These are phyloP conservation scores for Lentinula novae-zelandiae DNA, from an alignment of 1,284 basidiomycete species.

Conservation along the genomic window DNA sequence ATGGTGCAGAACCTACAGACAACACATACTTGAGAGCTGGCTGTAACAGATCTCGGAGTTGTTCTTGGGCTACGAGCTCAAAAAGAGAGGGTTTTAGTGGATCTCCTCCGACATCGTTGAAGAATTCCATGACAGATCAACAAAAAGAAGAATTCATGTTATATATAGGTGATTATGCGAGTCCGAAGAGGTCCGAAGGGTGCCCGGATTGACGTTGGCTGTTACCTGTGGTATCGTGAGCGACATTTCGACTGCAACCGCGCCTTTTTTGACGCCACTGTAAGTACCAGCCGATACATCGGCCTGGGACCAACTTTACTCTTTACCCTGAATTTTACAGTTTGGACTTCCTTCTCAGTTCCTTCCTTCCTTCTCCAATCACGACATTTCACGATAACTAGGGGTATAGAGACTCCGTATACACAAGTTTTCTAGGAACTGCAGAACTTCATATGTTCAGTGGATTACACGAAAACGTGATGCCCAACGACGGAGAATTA, in stretches of 20 bases:
- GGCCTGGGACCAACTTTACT: neutral
- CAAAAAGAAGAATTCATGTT: neutral
- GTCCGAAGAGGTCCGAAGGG: neutral
- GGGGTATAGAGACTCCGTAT: neutral
- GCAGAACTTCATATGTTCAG: conserved; percentile 34
- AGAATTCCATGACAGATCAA: conserved; percentile 71
- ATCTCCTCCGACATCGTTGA: conserved; percentile 68
- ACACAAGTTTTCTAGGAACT: neutral
- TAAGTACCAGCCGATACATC: neutral
- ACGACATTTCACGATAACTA: neutral
- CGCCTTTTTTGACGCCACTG: neutral
- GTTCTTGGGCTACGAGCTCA: conserved; percentile 94
- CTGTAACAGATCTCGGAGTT: conserved; percentile 88
- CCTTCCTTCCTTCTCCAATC: neutral
- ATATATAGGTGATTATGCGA: neutral
- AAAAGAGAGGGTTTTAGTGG: conserved; percentile 88
- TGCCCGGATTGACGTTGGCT: neutral
- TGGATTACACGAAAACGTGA: conserved; percentile 50
- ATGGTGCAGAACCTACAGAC: conserved; percentile 52
- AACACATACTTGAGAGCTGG: conserved; percentile 95
- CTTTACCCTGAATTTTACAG: neutral
- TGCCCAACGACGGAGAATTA: conserved; percentile 65
- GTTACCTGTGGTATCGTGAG: neutral
- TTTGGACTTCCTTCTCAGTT: neutral
- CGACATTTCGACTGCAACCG: neutral